Base-by-base conservation (phyloP, 108 stramenopile species). In the Stephanodiscus triporus region DNA sequence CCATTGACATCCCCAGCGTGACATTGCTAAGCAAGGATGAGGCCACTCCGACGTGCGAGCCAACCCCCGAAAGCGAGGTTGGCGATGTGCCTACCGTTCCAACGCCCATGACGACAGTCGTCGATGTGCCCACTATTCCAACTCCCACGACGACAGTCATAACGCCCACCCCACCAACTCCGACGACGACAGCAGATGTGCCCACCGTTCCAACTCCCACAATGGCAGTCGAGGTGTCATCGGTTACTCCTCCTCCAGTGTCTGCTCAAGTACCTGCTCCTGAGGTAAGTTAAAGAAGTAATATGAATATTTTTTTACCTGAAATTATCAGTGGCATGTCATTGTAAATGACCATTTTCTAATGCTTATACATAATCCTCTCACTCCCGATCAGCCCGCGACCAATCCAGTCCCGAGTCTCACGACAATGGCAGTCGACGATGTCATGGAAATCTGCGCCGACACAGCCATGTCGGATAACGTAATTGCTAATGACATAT, bases 1-100 rank as follows among this genome's bases (percentile, higher is more conserved):
- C 34, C 30, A 59, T 59, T 36, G 58, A 59, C 34, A 16, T 59
- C n/a, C 40, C 40, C 7, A 36, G 58, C 19, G 58, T 59, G 13
- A 37, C 32, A 17, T 38, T 59, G 17, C n/a, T 59, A 4, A 56
- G 55, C 23, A 26, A 56, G 27, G 55, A 56, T 14, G 11, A 29
- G 13, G 55, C 55, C 55, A 29, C 14, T 0, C 55, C 55, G 13
- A 26, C 55, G 0, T 56, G 55, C 24, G 23, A 23, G 26, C 55
- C 55, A 1, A 56, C 55, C 0, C 55, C 27, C 6, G 32, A 34
- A 2, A 5, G 5, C 32, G 32, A 34, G 32, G 32, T n/a, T 34
- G 32, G 32, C 5, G 32, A 5, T 34, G 4, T 34, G 4, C 32
- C 32, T n/a, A n/a, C 32, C 4, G 2, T 34, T 34, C 32, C 32